Conservation (phyloP, 768 basidiomycete species). For the Russula ochroleuca region DNA sequence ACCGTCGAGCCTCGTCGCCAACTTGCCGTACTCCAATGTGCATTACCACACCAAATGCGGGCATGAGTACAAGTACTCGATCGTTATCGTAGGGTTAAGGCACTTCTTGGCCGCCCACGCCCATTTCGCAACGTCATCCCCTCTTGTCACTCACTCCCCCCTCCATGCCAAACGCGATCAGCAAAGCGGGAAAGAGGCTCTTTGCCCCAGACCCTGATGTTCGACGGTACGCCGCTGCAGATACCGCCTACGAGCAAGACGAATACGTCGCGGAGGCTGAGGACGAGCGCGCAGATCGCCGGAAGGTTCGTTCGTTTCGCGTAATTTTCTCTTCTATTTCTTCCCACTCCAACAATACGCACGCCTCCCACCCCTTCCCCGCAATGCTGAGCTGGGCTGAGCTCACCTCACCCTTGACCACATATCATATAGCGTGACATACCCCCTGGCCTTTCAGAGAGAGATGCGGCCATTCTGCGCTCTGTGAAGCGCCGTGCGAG, state of each 20-base stretch:
- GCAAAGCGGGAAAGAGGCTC: constrained; percentile 52
- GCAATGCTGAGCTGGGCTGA: background rate
- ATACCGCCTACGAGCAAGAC: constrained; percentile 70
- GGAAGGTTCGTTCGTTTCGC: constrained; percentile 44
- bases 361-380: background rate
- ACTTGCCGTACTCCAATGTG: constrained; percentile 4
- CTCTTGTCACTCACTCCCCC: background rate
- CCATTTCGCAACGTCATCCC: background rate
- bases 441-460: constrained; percentile 70
- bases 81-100: background rate
- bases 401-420: background rate
- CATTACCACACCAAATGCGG: constrained; percentile 6
- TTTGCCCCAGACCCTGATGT: constrained; percentile 35
- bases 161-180: constrained; percentile 29
- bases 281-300: constrained; percentile 35
- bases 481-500: constrained; percentile 75
- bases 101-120: constrained; percentile 5
- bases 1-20: no score
- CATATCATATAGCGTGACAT: constrained; percentile 49
- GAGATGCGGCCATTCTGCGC: constrained; percentile 70
- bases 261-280: constrained; percentile 39
- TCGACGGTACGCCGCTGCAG: constrained; percentile 53
- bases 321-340: background rate
- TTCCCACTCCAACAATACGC: background rate
- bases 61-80: constrained; percentile 4